Evolutionary conservation across 2,329 filamentous ascomycete genomes (phyloP).

Genomic region (Rhynchosporium agropyri): DNA sequence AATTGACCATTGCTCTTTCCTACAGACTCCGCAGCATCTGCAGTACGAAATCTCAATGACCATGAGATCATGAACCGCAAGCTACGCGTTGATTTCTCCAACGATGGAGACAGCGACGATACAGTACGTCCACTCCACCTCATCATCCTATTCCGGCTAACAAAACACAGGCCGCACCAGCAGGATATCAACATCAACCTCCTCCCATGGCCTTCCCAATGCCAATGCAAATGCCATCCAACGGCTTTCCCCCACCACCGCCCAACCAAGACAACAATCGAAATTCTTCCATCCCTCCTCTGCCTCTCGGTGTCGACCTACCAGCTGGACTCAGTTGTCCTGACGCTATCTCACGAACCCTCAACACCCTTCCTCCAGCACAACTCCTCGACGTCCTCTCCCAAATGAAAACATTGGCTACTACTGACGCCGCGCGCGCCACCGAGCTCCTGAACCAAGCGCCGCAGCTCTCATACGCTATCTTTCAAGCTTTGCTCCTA

Average conservation of each 20-base stretch:
- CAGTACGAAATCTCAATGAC: slow-evolving; percentile 93
- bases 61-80: slow-evolving; percentile 94
- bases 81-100: slow-evolving; percentile 92
- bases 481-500: slow-evolving; percentile 90
- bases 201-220: slow-evolving; percentile 34
- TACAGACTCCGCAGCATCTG: slow-evolving; percentile 81
- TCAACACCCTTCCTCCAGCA: slow-evolving; percentile 80
- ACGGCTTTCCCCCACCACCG: slow-evolving; percentile 31
- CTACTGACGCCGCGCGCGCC: slow-evolving; percentile 77
- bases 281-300: slow-evolving; percentile 68
- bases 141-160: slow-evolving; percentile 18
- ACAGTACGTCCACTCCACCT: slow-evolving; percentile 33
- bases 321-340: slow-evolving; percentile 80
- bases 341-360: slow-evolving; percentile 89
- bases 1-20: slow-evolving; percentile 15
- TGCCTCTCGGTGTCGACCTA: slow-evolving; percentile 83
- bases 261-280: slow-evolving; percentile 38
- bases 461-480: slow-evolving; percentile 89
- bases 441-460: slow-evolving; percentile 85
- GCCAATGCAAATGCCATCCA: slow-evolving; percentile 19
- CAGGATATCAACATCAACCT: slow-evolving; percentile 41
- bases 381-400: slow-evolving; percentile 92
- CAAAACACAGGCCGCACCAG: slow-evolving; percentile 36
- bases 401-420: slow-evolving; percentile 92
- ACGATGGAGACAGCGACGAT: slow-evolving; percentile 74